A percentile compares a stretch with the other conserved stretches of the same genome.
Evolutionary conservation across 108 stramenopile genomes (phyloP).

Genomic region (Cafeteria roenbergensis): DNA sequence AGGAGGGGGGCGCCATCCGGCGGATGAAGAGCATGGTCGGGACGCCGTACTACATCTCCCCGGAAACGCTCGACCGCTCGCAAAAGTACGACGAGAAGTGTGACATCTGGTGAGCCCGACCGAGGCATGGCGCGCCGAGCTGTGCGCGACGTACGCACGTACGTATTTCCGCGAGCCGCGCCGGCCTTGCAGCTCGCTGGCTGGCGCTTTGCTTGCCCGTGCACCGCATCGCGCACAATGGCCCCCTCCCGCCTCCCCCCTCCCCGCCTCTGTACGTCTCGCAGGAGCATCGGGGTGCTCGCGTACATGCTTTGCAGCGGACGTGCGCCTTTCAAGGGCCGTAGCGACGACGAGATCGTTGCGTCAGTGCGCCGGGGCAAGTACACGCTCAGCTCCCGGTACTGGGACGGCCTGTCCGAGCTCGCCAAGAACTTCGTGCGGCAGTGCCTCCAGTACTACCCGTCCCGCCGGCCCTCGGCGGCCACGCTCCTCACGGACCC

Average conservation of each 20-base stretch:
- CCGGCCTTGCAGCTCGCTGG: no score
- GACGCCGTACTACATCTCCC: conserved; percentile 9
- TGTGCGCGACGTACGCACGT: no score
- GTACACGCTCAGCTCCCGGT: conserved; percentile 6
- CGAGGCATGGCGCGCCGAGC: no score
- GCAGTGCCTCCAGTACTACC: conserved; percentile 28
- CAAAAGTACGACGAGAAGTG: not conserved
- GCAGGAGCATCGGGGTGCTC: conserved; percentile 50
- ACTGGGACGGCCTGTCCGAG: conserved; percentile 26
- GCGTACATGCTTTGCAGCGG: conserved; percentile 50
- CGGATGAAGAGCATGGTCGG: conserved; percentile 1
- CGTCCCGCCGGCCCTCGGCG: conserved; percentile 21
- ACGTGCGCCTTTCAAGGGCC: conserved; percentile 44
- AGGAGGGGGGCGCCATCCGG: no score
- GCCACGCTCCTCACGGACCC: conserved; percentile 24
- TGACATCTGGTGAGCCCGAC: no score
- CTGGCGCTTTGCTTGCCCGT: no score
- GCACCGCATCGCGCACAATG: no score
- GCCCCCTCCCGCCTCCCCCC: no score
- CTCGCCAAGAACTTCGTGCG: conserved; percentile 40
- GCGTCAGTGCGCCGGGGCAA: conserved; percentile 19
- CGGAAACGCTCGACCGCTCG: not conserved
- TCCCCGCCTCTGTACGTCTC: no score
- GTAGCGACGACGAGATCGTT: conserved; percentile 31
- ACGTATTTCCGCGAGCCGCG: no score